Evolutionary conservation across 2,329 filamentous ascomycete species (phyloP), one percentile per base, ranked within the genome.

Genomic region (Zalaria sp.): DNA sequence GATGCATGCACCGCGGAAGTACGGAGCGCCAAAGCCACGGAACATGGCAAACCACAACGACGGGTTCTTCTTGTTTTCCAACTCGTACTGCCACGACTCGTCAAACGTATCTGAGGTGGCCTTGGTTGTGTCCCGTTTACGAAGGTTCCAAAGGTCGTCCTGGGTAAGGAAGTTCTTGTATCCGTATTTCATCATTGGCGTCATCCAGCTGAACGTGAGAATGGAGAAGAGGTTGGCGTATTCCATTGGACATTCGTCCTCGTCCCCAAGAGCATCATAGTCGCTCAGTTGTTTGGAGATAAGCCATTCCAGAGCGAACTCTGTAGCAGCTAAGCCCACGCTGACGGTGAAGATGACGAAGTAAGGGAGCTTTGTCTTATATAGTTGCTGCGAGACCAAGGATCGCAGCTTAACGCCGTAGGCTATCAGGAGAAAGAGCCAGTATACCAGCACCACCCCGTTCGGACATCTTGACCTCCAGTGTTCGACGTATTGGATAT

Each of bases 161-260:
- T 96, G 87, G 1, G 87, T 94, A 47, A 98, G 69, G 59, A 79
- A 98, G 45, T 88, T 77, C 56, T 82, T 84, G 67, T 98, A 96
- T 1, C 91, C 91, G 56, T 81, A 81, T 57, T 79, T 87, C 91
- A 98, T 98, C 75, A 98, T 67, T 0, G 91, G 88, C 0, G 91
- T 96, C 89, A 98, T 95, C 91, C 91, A 98, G 42, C 83, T 81
- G 61, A 98, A 98, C 0, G 89, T 94, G 37, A 98, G 72, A 39
- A 84, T 77, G 3, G 89, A 94, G 64, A 98, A 98, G 40, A 96
- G 71, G 46, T 89, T 87, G 8, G 91, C 88, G 59, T 94, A 93
- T 62, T 96, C 88, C 47, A 84, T 79, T 0, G 83, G 83, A 43
- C 79, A 83, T 60, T 83, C 79, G 50, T 82, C 74, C 34, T 77